phyloP scores from a whole-genome alignment of 2,329 filamentous ascomycete species.

The Diaporthe helianthi region DNA sequence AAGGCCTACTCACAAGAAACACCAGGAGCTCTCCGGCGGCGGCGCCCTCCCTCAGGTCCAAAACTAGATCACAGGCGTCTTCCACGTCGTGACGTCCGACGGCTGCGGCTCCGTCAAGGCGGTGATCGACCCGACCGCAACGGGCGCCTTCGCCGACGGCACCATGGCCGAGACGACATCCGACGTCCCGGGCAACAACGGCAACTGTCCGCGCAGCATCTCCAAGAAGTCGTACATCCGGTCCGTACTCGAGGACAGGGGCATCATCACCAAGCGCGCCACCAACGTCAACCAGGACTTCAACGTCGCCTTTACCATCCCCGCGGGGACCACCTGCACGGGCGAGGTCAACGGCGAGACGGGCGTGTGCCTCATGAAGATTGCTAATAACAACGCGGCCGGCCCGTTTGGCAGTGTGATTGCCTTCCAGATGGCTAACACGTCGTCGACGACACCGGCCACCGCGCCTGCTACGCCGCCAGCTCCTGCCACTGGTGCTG shows the following conservation, averaged over 20 bases:
- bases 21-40: slow-evolving; percentile 47
- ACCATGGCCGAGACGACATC: slow-evolving; percentile 34
- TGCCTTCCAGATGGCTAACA: slow-evolving; percentile 36
- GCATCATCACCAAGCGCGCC: slow-evolving; percentile 33
- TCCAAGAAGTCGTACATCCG: slow-evolving; percentile 21
- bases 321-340: slow-evolving; percentile 36
- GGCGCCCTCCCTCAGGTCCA: slow-evolving; percentile 50
- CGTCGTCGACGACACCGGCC: background rate
- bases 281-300: slow-evolving; percentile 34
- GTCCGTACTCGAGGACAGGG: slow-evolving; percentile 29
- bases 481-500: background rate
- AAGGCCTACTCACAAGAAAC: background rate
- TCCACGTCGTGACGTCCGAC: slow-evolving; percentile 51
- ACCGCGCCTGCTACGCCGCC: background rate
- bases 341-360: slow-evolving; percentile 29
- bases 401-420: slow-evolving; percentile 37
- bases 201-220: slow-evolving; percentile 33
- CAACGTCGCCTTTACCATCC: slow-evolving; percentile 26
- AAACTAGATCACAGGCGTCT: slow-evolving; percentile 44
- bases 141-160: slow-evolving; percentile 36
- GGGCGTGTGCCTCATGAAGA: slow-evolving; percentile 37
- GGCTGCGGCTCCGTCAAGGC: slow-evolving; percentile 49
- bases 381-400: slow-evolving; percentile 36
- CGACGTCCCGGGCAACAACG: slow-evolving; percentile 34
- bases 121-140: slow-evolving; percentile 48